Conservation (phyloP, 2,329 filamentous ascomycete genomes). For the Monilinia laxa region DNA sequence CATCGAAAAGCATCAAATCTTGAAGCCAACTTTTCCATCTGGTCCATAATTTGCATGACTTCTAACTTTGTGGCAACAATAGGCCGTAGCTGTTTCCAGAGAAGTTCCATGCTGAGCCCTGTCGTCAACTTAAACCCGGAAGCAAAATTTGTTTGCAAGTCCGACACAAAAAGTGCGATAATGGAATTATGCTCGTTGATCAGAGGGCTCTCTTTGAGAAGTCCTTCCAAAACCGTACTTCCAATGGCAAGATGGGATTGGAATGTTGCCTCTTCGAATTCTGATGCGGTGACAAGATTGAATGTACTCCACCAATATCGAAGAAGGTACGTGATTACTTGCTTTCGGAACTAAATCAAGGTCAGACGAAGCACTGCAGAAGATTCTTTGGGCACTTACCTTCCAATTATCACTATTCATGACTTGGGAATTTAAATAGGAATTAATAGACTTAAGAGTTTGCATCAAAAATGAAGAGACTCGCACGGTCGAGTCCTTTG, state of each 20-base stretch:
- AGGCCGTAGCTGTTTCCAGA: constrained; percentile 75
- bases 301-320: constrained; percentile 58
- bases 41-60: constrained; percentile 48
- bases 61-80: constrained; percentile 50
- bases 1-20: constrained; percentile 62
- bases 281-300: constrained; percentile 45
- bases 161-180: constrained; percentile 38
- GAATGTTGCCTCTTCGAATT: constrained; percentile 63
- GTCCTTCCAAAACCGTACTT: constrained; percentile 28
- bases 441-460: constrained; percentile 45
- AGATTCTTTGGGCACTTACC: constrained; percentile 19
- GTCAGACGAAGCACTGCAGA: neutral
- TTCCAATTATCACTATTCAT: constrained; percentile 38
- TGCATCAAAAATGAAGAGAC: constrained; percentile 52
- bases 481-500: constrained; percentile 60
- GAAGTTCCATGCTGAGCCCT: constrained; percentile 73
- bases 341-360: constrained; percentile 38
- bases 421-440: constrained; percentile 45
- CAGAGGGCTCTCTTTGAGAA: neutral
- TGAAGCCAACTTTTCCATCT: constrained; percentile 56
- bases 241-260: constrained; percentile 58
- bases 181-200: constrained; percentile 18
- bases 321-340: constrained; percentile 46
- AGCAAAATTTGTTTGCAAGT: constrained; percentile 58
- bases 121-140: constrained; percentile 70